Evolutionary conservation across 2,329 filamentous ascomycete species (phyloP).

Genomic region (Ustulina deusta): DNA sequence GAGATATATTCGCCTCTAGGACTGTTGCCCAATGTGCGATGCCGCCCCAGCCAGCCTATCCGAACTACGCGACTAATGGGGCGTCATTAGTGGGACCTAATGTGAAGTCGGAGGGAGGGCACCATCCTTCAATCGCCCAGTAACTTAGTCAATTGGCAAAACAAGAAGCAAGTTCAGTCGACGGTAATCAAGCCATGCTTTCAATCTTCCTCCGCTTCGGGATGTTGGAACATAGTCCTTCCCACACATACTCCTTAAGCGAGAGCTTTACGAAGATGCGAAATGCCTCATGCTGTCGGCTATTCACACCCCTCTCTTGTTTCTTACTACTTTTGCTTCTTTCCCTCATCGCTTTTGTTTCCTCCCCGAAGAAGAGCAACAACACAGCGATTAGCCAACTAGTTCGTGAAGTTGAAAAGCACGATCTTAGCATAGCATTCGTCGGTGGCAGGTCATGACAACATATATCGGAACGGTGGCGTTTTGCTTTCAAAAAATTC

Average conservation of each 20-base stretch:
- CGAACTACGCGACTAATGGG: constrained; percentile 39
- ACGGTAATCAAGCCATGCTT: not conserved
- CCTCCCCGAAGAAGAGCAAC: not conserved
- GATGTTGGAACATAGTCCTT: not conserved
- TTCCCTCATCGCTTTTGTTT: not conserved
- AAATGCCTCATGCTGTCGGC: not conserved
- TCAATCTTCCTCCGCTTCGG: not conserved
- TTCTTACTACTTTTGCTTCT: not conserved
- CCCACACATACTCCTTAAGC: not conserved
- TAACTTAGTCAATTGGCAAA: not conserved
- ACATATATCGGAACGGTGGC: constrained; percentile 19
- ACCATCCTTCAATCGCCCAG: constrained; percentile 2
- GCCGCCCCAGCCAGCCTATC: constrained; percentile 37
- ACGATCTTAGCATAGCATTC: not conserved
- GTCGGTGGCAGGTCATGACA: constrained; percentile 3
- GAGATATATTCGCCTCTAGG: constrained; percentile 45
- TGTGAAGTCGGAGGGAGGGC: constrained; percentile 35
- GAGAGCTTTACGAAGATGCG: not conserved
- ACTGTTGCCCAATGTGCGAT: constrained; percentile 38
- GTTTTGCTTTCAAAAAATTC: constrained; percentile 22
- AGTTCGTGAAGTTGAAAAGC: not conserved
- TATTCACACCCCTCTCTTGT: not conserved
- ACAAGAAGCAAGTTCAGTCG: not conserved
- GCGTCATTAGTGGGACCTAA: constrained; percentile 29
- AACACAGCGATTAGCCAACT: not conserved